Evolutionary conservation across 2,329 filamentous ascomycete genomes (phyloP).

Genomic region (Colletotrichum plurivorum): DNA sequence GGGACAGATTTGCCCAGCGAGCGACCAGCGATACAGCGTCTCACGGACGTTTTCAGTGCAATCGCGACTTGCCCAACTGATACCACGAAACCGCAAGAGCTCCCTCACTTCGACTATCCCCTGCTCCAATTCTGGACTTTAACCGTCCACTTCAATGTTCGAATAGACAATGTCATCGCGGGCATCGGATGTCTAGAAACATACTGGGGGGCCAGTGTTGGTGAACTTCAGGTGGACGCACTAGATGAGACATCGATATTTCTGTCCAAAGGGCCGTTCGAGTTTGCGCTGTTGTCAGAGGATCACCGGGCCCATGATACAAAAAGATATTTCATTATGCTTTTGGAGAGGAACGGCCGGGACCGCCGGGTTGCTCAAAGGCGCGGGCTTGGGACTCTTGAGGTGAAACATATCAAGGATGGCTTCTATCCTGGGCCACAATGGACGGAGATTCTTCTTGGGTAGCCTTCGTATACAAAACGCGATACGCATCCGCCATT

Average conservation of each 20-base stretch:
- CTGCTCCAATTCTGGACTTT: slow-evolving; percentile 1
- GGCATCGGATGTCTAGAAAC: neutral
- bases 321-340: neutral
- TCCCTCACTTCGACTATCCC: neutral
- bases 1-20: neutral
- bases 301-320: accelerated
- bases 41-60: too few species aligned
- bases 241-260: neutral
- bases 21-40: neutral
- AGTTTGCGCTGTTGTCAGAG: neutral
- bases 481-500: too few species aligned
- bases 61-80: too few species aligned
- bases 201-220: neutral
- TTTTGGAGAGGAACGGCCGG: neutral
- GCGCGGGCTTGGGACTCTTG: neutral
- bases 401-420: neutral
- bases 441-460: neutral
- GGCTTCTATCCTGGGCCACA: neutral
- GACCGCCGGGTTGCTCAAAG: neutral
- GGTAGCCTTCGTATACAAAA: neutral
- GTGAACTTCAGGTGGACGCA: neutral
- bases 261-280: neutral
- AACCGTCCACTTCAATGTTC: neutral
- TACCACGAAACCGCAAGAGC: neutral
- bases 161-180: neutral